Evolutionary conservation across 768 basidiomycete genomes (phyloP).

Genomic region (Lentinula aciculospora): DNA sequence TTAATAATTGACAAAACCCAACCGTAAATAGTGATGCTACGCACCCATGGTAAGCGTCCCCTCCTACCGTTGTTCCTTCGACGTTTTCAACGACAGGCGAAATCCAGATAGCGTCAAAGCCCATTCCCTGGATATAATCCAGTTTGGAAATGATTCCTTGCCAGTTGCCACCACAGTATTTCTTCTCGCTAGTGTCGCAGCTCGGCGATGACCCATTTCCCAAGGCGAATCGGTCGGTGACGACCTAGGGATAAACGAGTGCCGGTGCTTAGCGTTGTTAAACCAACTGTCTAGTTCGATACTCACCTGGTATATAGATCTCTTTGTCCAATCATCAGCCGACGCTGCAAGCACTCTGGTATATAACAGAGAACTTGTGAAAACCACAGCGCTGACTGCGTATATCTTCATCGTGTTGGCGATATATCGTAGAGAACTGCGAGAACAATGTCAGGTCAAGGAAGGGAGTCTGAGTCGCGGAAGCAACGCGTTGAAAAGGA

Average conservation of each 20-base stretch:
- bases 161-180: slow-evolving; percentile 74
- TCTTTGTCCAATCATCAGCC: slow-evolving; percentile 16
- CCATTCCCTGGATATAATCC: slow-evolving; percentile 70
- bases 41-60: slow-evolving; percentile 72
- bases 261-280: background rate
- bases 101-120: slow-evolving; percentile 77
- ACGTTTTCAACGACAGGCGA: slow-evolving; percentile 67
- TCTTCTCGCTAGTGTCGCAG: slow-evolving; percentile 48
- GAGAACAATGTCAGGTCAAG: background rate
- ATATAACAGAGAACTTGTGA: background rate
- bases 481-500: too few relatives aligned
- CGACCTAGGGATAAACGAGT: slow-evolving; percentile 27
- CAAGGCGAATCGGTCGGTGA: slow-evolving; percentile 68
- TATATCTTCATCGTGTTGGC: too few relatives aligned
- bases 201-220: slow-evolving; percentile 35
- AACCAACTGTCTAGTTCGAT: background rate
- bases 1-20: background rate
- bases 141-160: slow-evolving; percentile 54
- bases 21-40: slow-evolving; percentile 19
- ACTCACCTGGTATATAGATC: slow-evolving; percentile 22
- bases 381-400: too few relatives aligned
- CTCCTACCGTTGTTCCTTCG: slow-evolving; percentile 51
- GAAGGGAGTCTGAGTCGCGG: too few relatives aligned
- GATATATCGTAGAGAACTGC: too few relatives aligned
- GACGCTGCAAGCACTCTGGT: background rate